A percentile compares a stretch with the other conserved stretches of the same genome.
These are phyloP conservation scores for Sphagnum contortum DNA, from an alignment of 225 moss, liverwort and hornwort species.

Conservation along the genomic window DNA sequence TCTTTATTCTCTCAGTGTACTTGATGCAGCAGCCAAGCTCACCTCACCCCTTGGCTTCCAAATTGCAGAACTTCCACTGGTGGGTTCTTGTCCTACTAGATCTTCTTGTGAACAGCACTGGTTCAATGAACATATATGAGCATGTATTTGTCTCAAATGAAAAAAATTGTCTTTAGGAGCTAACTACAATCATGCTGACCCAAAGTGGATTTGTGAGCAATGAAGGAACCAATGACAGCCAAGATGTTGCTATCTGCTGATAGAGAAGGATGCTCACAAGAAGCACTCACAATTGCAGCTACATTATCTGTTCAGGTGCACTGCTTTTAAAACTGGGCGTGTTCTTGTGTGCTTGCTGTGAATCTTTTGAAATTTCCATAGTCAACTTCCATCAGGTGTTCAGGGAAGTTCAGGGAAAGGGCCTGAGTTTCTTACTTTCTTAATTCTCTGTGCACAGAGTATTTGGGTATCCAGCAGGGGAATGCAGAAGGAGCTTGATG, in stretches of 20 bases:
- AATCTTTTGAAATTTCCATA: too few relatives aligned
- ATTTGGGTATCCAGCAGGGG: slow-evolving; percentile 93
- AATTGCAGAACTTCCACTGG: slow-evolving; percentile 84
- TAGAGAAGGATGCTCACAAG: slow-evolving; percentile 62
- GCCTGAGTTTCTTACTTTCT: too few relatives aligned
- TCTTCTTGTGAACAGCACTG: not conserved
- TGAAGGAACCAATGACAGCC: slow-evolving; percentile 72
- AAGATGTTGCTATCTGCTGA: slow-evolving; percentile 79
- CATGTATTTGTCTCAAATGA: too few relatives aligned
- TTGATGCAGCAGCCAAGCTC: slow-evolving; percentile 75
- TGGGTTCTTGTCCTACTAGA: slow-evolving; percentile 2
- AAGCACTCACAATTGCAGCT: slow-evolving; percentile 81
- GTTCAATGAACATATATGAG: not conserved
- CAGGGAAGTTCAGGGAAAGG: too few relatives aligned
- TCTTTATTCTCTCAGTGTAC: slow-evolving; percentile 60
- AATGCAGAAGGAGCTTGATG: slow-evolving; percentile 73
- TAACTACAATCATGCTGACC: too few relatives aligned
- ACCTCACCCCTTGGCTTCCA: slow-evolving; percentile 81
- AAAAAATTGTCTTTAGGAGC: not conserved
- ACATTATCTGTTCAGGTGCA: slow-evolving; percentile 57
- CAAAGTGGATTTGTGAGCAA: too few relatives aligned
- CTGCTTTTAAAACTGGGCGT: not conserved
- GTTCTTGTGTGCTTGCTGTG: not conserved
- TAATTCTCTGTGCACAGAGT: slow-evolving; percentile 21
- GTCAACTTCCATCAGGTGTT: too few relatives aligned